A percentile compares a stretch with the other conserved stretches of the same genome.
These are phyloP conservation scores for Solanum etuberosum DNA, from an alignment of 257 asterid genomes.

Conservation along the genomic window DNA sequence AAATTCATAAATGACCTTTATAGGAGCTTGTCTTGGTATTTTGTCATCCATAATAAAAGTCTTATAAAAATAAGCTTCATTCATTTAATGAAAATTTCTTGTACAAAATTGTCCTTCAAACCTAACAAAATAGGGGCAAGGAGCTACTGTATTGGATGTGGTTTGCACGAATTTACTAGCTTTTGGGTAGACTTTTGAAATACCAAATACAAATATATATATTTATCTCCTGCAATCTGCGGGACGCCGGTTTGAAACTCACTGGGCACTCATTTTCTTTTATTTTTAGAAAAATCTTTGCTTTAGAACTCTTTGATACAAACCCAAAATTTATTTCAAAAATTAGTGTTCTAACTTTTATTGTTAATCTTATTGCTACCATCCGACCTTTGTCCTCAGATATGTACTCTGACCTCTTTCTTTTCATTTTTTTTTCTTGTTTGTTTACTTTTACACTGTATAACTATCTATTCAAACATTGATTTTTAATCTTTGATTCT, in stretches of 20 bases:
- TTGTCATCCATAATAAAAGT: no score
- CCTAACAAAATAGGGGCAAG: no score
- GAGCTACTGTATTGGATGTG: no score
- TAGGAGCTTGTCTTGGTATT: no score
- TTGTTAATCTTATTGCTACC: neutral
- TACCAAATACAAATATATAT: neutral
- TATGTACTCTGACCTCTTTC: neutral
- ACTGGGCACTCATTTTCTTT: neutral
- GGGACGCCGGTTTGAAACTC: neutral
- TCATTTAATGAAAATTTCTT: no score
- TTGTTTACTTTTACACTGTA: neutral
- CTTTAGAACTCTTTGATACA: neutral
- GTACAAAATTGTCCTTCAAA: no score
- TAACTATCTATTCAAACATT: neutral
- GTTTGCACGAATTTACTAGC: accelerated
- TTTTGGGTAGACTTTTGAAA: neutral
- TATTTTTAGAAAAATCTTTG: no score
- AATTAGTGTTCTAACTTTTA: neutral
- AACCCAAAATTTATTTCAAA: no score
- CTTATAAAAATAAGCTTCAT: no score
- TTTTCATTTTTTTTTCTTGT: neutral
- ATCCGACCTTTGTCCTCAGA: no score
- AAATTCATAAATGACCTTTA: no score
- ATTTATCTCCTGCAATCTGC: neutral
- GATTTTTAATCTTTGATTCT: neutral